These are phyloP conservation scores for Calocera cornea DNA, from an alignment of 768 basidiomycete genomes.

Conservation along the genomic window DNA sequence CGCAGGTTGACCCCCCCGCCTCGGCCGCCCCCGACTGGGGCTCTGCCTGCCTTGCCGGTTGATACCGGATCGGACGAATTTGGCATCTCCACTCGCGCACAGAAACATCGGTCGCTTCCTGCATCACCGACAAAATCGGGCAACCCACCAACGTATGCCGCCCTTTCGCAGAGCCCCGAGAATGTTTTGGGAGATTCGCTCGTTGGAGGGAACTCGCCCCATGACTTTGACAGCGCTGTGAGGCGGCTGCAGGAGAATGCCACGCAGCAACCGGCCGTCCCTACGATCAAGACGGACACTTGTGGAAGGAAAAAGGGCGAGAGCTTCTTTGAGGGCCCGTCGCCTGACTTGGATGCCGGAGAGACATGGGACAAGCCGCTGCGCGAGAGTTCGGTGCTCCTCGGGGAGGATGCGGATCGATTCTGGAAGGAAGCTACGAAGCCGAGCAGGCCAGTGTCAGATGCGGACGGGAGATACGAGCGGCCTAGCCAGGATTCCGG, in stretches of 20 bases:
- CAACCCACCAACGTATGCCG: too few relatives aligned
- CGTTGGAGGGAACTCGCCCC: too few relatives aligned
- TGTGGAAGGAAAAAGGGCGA: background rate
- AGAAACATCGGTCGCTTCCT: background rate
- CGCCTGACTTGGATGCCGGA: background rate
- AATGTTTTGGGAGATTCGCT: too few relatives aligned
- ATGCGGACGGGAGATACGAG: background rate
- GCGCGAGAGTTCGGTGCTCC: background rate
- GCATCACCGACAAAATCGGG: too few relatives aligned
- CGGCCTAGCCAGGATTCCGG: background rate
- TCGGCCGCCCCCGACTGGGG: background rate
- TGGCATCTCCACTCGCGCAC: background rate
- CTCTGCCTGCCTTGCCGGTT: background rate
- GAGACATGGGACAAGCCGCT: background rate
- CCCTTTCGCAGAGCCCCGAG: too few relatives aligned
- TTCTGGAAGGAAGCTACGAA: background rate
- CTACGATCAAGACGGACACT: background rate
- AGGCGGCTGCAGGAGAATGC: too few relatives aligned
- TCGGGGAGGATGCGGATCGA: background rate
- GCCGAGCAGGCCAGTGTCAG: background rate
- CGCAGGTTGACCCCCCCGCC: background rate
- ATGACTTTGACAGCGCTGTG: too few relatives aligned
- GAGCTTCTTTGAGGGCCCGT: background rate
- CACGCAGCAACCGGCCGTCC: too few relatives aligned
- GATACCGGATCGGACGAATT: background rate